Base-by-base conservation (phyloP, 225 moss, liverwort and hornwort genomes). In the Rhytidiadelphus loreus region DNA sequence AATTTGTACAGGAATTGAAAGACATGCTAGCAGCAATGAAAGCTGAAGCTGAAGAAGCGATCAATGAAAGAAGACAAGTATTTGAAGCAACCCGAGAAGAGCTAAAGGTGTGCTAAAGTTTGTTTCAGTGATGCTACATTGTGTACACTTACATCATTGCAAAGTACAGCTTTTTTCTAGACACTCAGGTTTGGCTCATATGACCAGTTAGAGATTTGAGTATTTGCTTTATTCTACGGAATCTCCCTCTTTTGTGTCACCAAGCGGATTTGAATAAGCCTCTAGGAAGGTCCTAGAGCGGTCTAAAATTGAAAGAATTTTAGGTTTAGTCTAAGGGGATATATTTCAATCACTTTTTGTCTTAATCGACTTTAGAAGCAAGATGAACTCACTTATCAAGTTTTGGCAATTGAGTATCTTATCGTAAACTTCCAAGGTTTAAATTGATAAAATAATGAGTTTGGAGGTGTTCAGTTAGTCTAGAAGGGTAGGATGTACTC, bases 21-120 rank as follows among this genome's bases (percentile, higher is more conserved):
- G 92, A 94, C 69, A 97, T 98, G 95, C 81, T 98, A 81, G 92
- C 60, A 84, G 92, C 95, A n/a, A 97, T 98, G 98, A 95, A 96
- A 89, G 81, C 53, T 50, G 95, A 96, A 78, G 97, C 97, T 88
- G 95, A 96, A 84, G 95, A 96, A 88, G 79, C 90, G 32, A 91
- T 94, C 18, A 86, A 83, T 65, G 98, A 98, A 63, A 97, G 92
- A 81, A 91, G 92, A 61, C 96, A 97, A 91, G 91, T 94, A 33
- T 97, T 95, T 88, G 98, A 98, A 89, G 88, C 96, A 73, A 91
- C 88, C 23, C 92, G 96, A 81, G 98, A 98, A 82, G 98, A 98
- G 75, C 71, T 96, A 26, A 98, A 98, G 94, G 97, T 95, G 81
- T 69, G 55, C 41, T 83, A 64, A 74, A 82, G 39, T 73, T 83